Evolutionary conservation across 1,284 basidiomycete genomes (phyloP), one percentile per base, ranked within the genome.

Genomic region (Ganoderma resinaceum): DNA sequence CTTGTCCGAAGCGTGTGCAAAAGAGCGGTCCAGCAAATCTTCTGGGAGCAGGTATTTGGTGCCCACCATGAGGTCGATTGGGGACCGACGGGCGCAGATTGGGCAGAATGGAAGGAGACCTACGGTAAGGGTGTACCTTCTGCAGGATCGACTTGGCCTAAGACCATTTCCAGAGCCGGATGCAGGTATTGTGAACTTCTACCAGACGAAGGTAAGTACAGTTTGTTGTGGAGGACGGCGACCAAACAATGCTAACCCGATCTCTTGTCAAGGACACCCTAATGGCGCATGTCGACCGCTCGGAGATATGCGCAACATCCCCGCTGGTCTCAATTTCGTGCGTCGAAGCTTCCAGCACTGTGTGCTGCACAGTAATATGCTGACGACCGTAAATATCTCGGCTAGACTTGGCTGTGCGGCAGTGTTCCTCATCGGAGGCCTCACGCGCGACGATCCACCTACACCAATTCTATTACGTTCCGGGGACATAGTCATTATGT

Each of bases 101-200:
- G 92, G 91, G 80, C 81, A 66, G 80, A 81, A 5, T 96, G 95
- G 95, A 78, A 81, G 20, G 82, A 91, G 33, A 90, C 89, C 20
- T 96, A 96, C 76, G 90, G 95, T 94, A 73, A 37, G 58, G 62
- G 81, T 58, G 7, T 20, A 33, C 14, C 31, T 11, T n/a, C 1
- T 16, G 26, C 2, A 1, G 14, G 16, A 18, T 6, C 3, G 23
- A 31, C 49, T 55, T 67, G 67, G 5, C 29, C 66, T 53, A 23
- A 60, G 23, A 3, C 7, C 18, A 0, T 49, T 61, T 29, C 40
- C 75, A 93, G 95, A 93, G 77, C 94, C 95, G 2, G 95, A 97
- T 78, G 95, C 95, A 14, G 96, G 96, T 2, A 97, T 98, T 59
- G 92, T 97, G 69, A 98, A 98, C 78, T 97, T 95, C 76, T 95